A percentile compares a stretch with the other conserved stretches of the same genome.
Evolutionary conservation across 116 monocot species (phyloP).

Genomic region (Phalaenopsis hybrid): DNA sequence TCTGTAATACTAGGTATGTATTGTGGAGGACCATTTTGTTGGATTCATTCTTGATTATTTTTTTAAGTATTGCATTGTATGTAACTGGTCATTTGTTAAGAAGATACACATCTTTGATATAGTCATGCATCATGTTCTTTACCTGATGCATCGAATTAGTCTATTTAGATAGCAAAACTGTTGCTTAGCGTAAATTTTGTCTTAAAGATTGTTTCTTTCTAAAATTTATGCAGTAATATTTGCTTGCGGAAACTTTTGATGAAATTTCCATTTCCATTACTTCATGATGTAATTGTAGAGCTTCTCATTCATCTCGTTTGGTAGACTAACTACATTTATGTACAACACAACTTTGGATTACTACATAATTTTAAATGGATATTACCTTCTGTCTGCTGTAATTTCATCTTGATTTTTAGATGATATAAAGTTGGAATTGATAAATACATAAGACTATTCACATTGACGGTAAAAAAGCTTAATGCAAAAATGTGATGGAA

Average conservation of each 20-base stretch:
- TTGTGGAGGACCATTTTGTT: background rate
- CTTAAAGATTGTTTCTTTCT: background rate
- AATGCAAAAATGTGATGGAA: background rate
- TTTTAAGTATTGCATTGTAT: background rate
- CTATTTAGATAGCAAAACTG: background rate
- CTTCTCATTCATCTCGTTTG: background rate
- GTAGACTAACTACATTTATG: slow-evolving; percentile 1
- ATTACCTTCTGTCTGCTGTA: background rate
- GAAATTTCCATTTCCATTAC: background rate
- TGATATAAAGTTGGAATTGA: background rate
- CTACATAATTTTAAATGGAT: background rate
- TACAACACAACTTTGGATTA: background rate
- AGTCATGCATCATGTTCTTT: background rate
- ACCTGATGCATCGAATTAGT: background rate
- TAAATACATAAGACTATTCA: background rate
- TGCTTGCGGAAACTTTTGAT: background rate
- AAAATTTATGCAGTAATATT: background rate
- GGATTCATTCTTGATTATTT: background rate
- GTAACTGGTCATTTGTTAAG: background rate
- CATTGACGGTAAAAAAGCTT: background rate
- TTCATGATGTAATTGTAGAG: background rate
- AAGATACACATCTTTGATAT: background rate
- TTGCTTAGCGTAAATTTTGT: background rate
- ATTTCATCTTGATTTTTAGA: background rate
- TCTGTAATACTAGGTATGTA: slow-evolving; percentile 73